Base-by-base conservation (phyloP, 129 eudicot genomes). In the Flaveria brownii region DNA sequence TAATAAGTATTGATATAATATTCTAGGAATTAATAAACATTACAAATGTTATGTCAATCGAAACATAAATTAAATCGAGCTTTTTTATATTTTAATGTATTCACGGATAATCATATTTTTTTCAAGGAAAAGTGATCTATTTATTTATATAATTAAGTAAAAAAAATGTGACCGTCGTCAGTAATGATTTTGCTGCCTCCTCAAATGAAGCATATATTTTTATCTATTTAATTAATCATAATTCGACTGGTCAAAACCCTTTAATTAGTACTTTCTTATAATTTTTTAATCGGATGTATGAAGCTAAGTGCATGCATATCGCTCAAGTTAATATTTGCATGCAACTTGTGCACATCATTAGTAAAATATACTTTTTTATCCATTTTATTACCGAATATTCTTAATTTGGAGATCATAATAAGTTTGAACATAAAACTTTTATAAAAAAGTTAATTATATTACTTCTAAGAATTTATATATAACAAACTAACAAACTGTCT, bases 181-280 rank as follows among this genome's bases (percentile, higher is more conserved):
- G 78, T 80, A 66, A 73, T 78, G 89, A 85, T 83, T 75, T 88
- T 85, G 84, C 74, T 81, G 89, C 87, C 87, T 88, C 89, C 89
- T 77, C 73, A 70, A 78, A 70, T 77, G 86, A 83, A 81, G 82
- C 92, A 88, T 76, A 60, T 71, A 75, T 65, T 71, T 75, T 46
- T 28, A 43, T 17, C 51, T 57, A 66, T 66, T 80, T 80, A 80
- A 66, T 67, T 73, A 55, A 80, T 67, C 71, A 33, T 65, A 73
- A 65, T 66, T 66, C 57, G 83, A 80, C 84, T 67, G 18, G 84
- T 80, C 79, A 80, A 80, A 66, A 39, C 33, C 79, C 63, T 47
- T 28, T 66, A 55, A 64, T 20, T 69, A 66, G 50, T 66, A 68
- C 5, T n/a, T 26, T 45, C 13, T 13, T 11, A 23, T 74, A 57